Conservation (phyloP, 805 yeast genomes). For the Kazachstania viticola region DNA sequence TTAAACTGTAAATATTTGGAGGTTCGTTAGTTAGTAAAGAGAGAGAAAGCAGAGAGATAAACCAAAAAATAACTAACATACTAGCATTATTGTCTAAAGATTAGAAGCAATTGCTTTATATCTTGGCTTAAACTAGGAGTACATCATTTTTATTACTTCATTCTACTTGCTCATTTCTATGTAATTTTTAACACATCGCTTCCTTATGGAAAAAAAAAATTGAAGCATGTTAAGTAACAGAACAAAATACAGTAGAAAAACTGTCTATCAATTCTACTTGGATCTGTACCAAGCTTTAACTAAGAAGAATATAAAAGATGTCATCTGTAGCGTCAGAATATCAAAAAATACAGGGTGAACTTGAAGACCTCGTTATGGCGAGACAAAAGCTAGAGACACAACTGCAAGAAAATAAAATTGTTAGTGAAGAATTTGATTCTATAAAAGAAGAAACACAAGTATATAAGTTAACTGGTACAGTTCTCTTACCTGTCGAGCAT, state of each 20-base stretch:
- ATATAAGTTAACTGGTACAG: slow-evolving; percentile 86
- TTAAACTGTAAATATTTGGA: slow-evolving; percentile 30
- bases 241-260: too few relatives aligned
- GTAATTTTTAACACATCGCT: too few relatives aligned
- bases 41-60: too few relatives aligned
- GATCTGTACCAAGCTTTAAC: too few relatives aligned
- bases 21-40: slow-evolving; percentile 1
- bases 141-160: too few relatives aligned
- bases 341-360: slow-evolving; percentile 35
- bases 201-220: too few relatives aligned
- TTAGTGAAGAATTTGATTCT: slow-evolving; percentile 61
- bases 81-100: neutral
- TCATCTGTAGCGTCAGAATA: slow-evolving; percentile 17
- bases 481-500: slow-evolving; percentile 79
- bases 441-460: slow-evolving; percentile 63
- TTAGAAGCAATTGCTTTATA: neutral
- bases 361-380: slow-evolving; percentile 47
- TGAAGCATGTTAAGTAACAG: too few relatives aligned
- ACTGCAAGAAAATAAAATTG: slow-evolving; percentile 86
- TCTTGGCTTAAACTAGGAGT: too few relatives aligned
- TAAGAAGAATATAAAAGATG: slow-evolving; percentile 5
- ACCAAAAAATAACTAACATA: slow-evolving; percentile 1
- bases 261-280: too few relatives aligned
- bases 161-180: too few relatives aligned
- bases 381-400: slow-evolving; percentile 90